Conservation (phyloP, 345 rosid species). For the Salix caprea region DNA sequence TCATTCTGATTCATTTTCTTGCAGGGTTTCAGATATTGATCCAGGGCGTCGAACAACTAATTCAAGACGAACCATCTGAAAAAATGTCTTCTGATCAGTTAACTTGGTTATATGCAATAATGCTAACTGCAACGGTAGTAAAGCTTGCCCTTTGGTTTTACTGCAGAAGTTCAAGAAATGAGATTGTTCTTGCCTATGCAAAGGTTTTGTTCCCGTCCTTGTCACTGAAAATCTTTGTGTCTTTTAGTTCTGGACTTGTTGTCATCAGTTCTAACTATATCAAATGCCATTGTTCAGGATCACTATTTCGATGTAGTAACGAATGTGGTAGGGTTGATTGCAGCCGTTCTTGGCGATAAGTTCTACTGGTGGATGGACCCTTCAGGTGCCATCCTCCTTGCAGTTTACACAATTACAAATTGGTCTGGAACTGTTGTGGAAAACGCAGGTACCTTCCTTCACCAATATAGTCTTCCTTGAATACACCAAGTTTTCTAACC, state of each 20-base stretch:
- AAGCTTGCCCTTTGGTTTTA: slow-evolving; percentile 81
- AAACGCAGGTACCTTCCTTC: slow-evolving; percentile 56
- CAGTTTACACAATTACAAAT: slow-evolving; percentile 67
- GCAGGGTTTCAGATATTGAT: slow-evolving; percentile 74
- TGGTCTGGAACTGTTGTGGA: slow-evolving; percentile 91
- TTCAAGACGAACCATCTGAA: slow-evolving; percentile 37
- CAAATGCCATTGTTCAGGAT: slow-evolving; percentile 47
- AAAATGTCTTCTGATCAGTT: slow-evolving; percentile 46
- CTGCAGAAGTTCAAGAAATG: slow-evolving; percentile 65
- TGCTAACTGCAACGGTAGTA: slow-evolving; percentile 64
- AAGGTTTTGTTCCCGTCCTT: slow-evolving; percentile 36
- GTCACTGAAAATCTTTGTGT: not conserved
- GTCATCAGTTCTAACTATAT: not conserved
- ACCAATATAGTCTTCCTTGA: not conserved
- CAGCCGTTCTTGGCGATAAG: slow-evolving; percentile 76
- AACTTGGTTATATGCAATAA: slow-evolving; percentile 65
- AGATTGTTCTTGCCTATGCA: slow-evolving; percentile 87
- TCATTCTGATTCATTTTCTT: not conserved
- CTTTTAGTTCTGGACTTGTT: not conserved
- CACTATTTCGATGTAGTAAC: slow-evolving; percentile 83
- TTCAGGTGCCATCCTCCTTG: slow-evolving; percentile 68
- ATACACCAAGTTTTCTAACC: not conserved
- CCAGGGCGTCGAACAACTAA: slow-evolving; percentile 59
- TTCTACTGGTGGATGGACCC: slow-evolving; percentile 91
- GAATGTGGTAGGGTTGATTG: slow-evolving; percentile 70